These are phyloP conservation scores for Leptoxyphium fumago DNA, from an alignment of 2,329 filamentous ascomycete species.

Conservation along the genomic window DNA sequence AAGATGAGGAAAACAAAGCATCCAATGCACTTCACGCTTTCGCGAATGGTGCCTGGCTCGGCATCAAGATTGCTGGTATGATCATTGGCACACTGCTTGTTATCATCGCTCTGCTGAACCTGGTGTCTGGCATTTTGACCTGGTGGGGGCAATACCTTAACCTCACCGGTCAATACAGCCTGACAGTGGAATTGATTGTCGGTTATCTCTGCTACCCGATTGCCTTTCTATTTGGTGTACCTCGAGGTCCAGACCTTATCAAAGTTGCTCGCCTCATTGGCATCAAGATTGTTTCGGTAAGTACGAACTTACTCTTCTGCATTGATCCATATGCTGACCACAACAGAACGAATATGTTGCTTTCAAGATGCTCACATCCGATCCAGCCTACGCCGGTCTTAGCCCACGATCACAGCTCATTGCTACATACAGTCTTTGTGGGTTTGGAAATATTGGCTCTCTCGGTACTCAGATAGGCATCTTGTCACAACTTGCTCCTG, in stretches of 20 bases:
- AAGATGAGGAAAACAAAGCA: slow-evolving; percentile 61
- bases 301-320: slow-evolving; percentile 6
- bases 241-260: slow-evolving; percentile 43
- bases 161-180: slow-evolving; percentile 48
- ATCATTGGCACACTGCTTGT: slow-evolving; percentile 67
- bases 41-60: slow-evolving; percentile 70
- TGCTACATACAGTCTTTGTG: slow-evolving; percentile 71
- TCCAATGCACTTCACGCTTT: slow-evolving; percentile 74
- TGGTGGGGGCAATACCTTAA: slow-evolving; percentile 76
- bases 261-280: slow-evolving; percentile 68
- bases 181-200: slow-evolving; percentile 61
- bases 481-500: slow-evolving; percentile 64
- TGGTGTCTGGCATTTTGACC: slow-evolving; percentile 61
- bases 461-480: slow-evolving; percentile 85
- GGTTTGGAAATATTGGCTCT: slow-evolving; percentile 66
- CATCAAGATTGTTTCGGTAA: slow-evolving; percentile 62
- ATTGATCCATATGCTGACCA: not conserved
- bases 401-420: slow-evolving; percentile 62
- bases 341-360: slow-evolving; percentile 62
- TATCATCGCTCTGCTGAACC: slow-evolving; percentile 62
- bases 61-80: slow-evolving; percentile 75
- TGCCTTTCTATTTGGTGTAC: slow-evolving; percentile 68
- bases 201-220: slow-evolving; percentile 67
- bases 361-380: slow-evolving; percentile 42
- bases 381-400: slow-evolving; percentile 41